Base-by-base conservation (phyloP, 345 rosid genomes). In the Ceriops decandra region DNA sequence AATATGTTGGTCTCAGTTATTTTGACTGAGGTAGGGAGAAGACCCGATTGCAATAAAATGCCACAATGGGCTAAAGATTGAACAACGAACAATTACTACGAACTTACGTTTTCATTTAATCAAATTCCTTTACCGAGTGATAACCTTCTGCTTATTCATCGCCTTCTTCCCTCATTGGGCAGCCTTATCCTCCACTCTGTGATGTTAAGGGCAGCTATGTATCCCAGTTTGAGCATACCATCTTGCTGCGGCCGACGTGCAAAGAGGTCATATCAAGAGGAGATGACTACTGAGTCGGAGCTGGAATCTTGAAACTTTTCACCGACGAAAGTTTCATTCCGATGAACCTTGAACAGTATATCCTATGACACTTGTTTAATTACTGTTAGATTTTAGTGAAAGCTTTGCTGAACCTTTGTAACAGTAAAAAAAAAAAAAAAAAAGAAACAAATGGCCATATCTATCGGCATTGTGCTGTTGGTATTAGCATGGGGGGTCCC, bases 191-290 rank as follows among this genome's bases (percentile, higher is more conserved):
- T 74, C 96, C 99, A 22, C 82, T 91, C 0, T 95, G 96, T 57
- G 98, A 90, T 72, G 76, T 82, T 52, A 90, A 86, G 72, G 99
- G 98, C 68, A 95, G 98, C 70, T 95, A 86, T 31, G 97, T 95
- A 0, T 91, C 98, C 47, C 99, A 95, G 78, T 95, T 84, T 27
- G 96, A 90, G 79, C 99, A 95, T 71, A 91, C 99, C 27, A 85
- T 95, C 62, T 77, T 91, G 60, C 89, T 95, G 19, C 89, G 99
- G 70, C 98, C 99, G 0, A 89, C 92, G 58, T 95, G 99, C 95
- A 91, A 91, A 81, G 97, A 95, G 81, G 98, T 91, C 57, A 77
- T 90, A 73, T 91, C 98, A 38, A 86, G 84, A 70, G 98, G 98
- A 24, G 93, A 91, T 62, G 99, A 90, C 63, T 95, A 88, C 62